Evolutionary conservation across 202 grass and related monocot genomes (phyloP), one percentile per base, ranked within the genome.

Genomic region (Panicum hallii): DNA sequence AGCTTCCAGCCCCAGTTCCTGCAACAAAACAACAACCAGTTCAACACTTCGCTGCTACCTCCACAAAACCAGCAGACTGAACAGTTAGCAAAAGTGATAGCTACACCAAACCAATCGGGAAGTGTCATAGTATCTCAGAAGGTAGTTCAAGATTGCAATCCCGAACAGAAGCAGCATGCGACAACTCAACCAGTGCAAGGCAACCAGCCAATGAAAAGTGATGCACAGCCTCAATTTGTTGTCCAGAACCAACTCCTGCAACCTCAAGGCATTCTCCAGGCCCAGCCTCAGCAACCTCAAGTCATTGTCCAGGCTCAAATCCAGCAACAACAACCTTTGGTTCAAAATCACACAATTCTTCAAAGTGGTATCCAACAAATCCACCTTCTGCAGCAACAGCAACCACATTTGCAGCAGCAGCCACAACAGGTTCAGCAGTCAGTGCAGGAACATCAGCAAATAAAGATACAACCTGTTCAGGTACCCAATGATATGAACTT

Each of bases 1-100:
- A 83, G 74, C 67, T 78, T 92, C 57, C 94, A 94, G 32, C 75
- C 85, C 66, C 94, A 91, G 76, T 90, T 92, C 63, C 68, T 88
- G 82, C 91, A 91, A 66, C 91, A 91, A 90, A 93, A 92, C 67
- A 85, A 87, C 38, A 90, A 82, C 47, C 89, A 90, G 32, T 86
- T 89, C 74, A 87, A 82, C 61, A 79, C 66, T 62, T 61, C 88
- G 4, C 32, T 83, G 83, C 30, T 88, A 60, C 87, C 91, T 88
- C 79, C 84, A 73, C 88, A 92, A 87, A 87, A 80, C 62, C 86
- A 90, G 60, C 86, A 89, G 75, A 63, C 61, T 0, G 84, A 94
- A 82, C 87, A 88, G 7, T 72, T 89, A 70, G 83, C 89, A 1
- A 87, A 87, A 48, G 83, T 80, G 41, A 81, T 87, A 66, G 47